Base-by-base conservation (phyloP, 179 eudicot species). In the Silene vulgaris region DNA sequence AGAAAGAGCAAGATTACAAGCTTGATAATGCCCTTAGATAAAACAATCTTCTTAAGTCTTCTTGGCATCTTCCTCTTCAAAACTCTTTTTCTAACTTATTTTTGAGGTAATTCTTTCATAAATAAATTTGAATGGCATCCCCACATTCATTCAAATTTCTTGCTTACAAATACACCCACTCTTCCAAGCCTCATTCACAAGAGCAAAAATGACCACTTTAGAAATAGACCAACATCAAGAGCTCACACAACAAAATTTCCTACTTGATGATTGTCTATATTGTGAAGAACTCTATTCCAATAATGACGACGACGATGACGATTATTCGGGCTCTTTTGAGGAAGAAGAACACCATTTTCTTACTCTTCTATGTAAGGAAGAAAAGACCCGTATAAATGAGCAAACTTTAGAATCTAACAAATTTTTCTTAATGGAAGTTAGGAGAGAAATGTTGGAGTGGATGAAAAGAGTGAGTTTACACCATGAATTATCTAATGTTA, bases 371-470 rank as follows among this genome's bases (percentile, higher is more conserved):
- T 29, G 29, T 5, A 82, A 82, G 26, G 85, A 82, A 26, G 64
- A 56, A 63, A 76, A 54, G 5, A 63, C 70, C 12, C 13, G 5
- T 35, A 63, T 50, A 6, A 50, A 60, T 61, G 75, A 75, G 43
- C 45, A 14, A 28, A 72, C 48, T 8, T 29, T 82, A 17, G 65
- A 43, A 32, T 43, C 73, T 40, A 77, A 76, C 74, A 77, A 65
- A 40, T 74, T 52, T 61, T 69, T 40, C 14, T 0, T 85, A 50
- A 76, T 81, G 83, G 79, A 0, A 23, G 79, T 71, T 45, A 86
- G 92, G 52, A 85, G 48, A 72, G 86, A 79, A 64, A 84, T 82
- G 54, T 75, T 90, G 76, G 87, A 82, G 35, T 91, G 91, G 91
- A 88, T 91, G 76, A 76, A 80, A 60, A 88, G 76, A 75, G 91